Evolutionary conservation across 257 asterid genomes (phyloP), one percentile per base, ranked within the genome.

Genomic region (Buddleja alternifolia): DNA sequence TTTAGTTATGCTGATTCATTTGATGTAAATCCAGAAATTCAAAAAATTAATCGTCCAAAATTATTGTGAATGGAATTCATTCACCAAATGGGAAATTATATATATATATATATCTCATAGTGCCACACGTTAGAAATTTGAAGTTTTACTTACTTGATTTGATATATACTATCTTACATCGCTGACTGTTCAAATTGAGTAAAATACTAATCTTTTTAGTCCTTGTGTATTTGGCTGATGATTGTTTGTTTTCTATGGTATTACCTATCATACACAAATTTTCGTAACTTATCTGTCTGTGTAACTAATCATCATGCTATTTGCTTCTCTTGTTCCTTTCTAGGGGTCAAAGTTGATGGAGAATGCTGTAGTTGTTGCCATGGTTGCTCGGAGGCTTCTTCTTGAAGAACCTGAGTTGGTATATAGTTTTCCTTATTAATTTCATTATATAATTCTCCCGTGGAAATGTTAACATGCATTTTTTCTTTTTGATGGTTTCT

Each of bases 331-430:
- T 52, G 32, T 60, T 68, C 67, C 41, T 69, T 29, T 77, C n/a
- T 75, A 93, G 99, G 95, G 95, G 40, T 81, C 88, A 8, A 84
- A 75, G 65, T 21, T 85, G 82, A 88, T 93, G 96, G 99, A 90
- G 75, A 79, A 73, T 77, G 85, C 87, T 37, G 63, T 90, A 75
- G 69, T 81, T 60, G 93, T 85, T 71, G 87, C 99, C 69, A 88
- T 93, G 91, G 80, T 87, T 75, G 73, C 81, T 73, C 89, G 95
- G 73, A 90, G 99, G 83, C 94, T 93, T 72, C 96, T 93, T 72
- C 92, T 83, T 14, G 99, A 93, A 80, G 99, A 93, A 83, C 96
- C 96, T 69, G 96, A 84, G 80, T 63, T 70, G 96, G 99, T 93
- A 87, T 61, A 23, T 50, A 4, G 11, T 40, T 69, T 46, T 65